These are phyloP conservation scores for Macrocystidia cucumis DNA, from an alignment of 1,284 basidiomycete genomes.

Conservation along the genomic window DNA sequence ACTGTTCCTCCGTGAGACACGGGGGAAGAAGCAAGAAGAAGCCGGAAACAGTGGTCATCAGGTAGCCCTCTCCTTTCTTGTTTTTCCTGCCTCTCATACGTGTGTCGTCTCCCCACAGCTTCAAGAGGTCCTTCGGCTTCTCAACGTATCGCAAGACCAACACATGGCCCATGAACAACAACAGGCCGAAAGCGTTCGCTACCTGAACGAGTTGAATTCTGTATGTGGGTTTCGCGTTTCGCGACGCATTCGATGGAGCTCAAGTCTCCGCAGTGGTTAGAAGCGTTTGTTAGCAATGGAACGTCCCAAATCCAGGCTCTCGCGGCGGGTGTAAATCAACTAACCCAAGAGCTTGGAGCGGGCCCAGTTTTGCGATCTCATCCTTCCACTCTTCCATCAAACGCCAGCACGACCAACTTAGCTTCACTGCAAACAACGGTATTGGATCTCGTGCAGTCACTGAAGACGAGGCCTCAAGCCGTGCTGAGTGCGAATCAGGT, in stretches of 20 bases:
- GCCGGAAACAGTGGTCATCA: no score
- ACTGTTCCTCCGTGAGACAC: no score
- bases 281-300: slow-evolving; percentile 70
- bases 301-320: slow-evolving; percentile 63
- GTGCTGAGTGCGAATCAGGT: no score
- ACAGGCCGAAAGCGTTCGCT: slow-evolving; percentile 64
- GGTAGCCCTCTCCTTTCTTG: no score
- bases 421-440: no score
- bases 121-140: slow-evolving; percentile 32
- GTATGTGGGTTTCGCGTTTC: slow-evolving; percentile 25
- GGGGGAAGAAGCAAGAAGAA: no score
- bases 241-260: neutral
- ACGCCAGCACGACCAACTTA: no score
- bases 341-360: slow-evolving; percentile 52
- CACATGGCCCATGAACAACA: slow-evolving; percentile 44
- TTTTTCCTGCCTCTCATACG: neutral
- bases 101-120: slow-evolving; percentile 19
- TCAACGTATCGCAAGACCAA: slow-evolving; percentile 38
- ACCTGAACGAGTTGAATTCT: slow-evolving; percentile 66
- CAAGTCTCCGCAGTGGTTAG: slow-evolving; percentile 57
- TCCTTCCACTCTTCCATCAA: no score
- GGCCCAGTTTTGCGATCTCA: no score
- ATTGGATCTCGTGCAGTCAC: no score
- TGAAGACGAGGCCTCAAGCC: no score
- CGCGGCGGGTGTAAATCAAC: slow-evolving; percentile 48